Base-by-base conservation (phyloP, 2,329 filamentous ascomycete genomes). In the Ophiognomonia clavigignenti-juglandacearum region DNA sequence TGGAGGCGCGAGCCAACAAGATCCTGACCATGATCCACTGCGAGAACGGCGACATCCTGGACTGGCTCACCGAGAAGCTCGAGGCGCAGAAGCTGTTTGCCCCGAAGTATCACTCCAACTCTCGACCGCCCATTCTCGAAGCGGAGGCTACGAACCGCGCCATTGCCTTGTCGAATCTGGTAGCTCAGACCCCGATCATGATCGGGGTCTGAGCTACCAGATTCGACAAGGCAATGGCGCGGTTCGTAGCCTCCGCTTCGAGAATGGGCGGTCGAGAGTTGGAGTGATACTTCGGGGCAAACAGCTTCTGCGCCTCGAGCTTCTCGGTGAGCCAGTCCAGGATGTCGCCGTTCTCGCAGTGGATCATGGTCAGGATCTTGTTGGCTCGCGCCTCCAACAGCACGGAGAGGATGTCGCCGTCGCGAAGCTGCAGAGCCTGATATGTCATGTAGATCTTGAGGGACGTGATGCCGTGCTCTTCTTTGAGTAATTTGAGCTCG, bases 21-120 rank as follows among this genome's bases (percentile, higher is more conserved):
- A 74, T 79, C 39, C 67, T 74, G 10, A 80, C 76, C 18, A 78
- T 78, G 70, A 69, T 79, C 35, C 74, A 78, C 52, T 73, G 74
- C 1, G 74, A 78, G 54, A 78, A 78, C 51, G 71, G 72, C 20
- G 71, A 75, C 45, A 68, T 77, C 16, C 71, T 78, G 29, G 66
- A 74, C 42, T 77, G 72, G 74, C 71, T 78, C 50, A 78, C 74
- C 1, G 66, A 68, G 31, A 72, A 74, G 43, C 69, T 78, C 13
- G 74, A 77, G 51, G 66, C 69, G 39, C 64, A 66, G 24, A 64
- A 68, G 19, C 58, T 74, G 4, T 70, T 72, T 37, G 73, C 67
- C 3, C 74, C 74, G 1, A 73, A 72, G 50, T 78, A 76, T 53
- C 74, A 78, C 53, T 70, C 68, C 7, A 68, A 67, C 10, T 71